Conservation (phyloP, 2,329 filamentous ascomycete species). For the Aspergillus pseudonomiae region DNA sequence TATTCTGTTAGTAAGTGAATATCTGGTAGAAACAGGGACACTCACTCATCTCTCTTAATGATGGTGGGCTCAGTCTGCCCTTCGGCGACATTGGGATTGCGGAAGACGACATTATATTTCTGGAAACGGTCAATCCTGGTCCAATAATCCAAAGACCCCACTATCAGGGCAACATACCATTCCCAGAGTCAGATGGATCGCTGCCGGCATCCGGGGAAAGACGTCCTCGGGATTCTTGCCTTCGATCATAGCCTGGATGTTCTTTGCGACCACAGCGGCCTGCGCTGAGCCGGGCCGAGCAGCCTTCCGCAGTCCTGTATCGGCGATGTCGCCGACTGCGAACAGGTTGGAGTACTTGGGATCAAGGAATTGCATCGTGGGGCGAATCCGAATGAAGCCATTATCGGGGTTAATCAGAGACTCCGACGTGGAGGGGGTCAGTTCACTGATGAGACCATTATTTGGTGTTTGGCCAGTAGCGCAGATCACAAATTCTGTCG, state of each 20-base stretch:
- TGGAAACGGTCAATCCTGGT: slow-evolving; percentile 16
- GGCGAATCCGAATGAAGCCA: slow-evolving; percentile 36
- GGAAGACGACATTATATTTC: slow-evolving; percentile 43
- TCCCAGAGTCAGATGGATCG: slow-evolving; percentile 39
- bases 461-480: slow-evolving; percentile 55
- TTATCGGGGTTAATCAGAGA: slow-evolving; percentile 38
- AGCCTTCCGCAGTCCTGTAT: slow-evolving; percentile 40
- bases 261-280: slow-evolving; percentile 36
- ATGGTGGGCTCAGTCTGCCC: slow-evolving; percentile 39
- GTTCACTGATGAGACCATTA: slow-evolving; percentile 40
- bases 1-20: slow-evolving; percentile 15
- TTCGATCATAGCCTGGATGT: slow-evolving; percentile 38
- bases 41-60: slow-evolving; percentile 38
- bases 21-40: not conserved
- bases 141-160: no score
- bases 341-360: slow-evolving; percentile 35
- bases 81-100: slow-evolving; percentile 38
- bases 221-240: slow-evolving; percentile 27
- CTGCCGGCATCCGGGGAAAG: slow-evolving; percentile 32
- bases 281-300: slow-evolving; percentile 37
- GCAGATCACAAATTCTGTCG: slow-evolving; percentile 46
- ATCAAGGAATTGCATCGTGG: slow-evolving; percentile 39
- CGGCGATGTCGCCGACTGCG: slow-evolving; percentile 41
- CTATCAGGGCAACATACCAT: slow-evolving; percentile 28
- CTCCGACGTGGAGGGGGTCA: slow-evolving; percentile 29